Base-by-base conservation (phyloP, 805 yeast genomes). In the Candida stauntonica region DNA sequence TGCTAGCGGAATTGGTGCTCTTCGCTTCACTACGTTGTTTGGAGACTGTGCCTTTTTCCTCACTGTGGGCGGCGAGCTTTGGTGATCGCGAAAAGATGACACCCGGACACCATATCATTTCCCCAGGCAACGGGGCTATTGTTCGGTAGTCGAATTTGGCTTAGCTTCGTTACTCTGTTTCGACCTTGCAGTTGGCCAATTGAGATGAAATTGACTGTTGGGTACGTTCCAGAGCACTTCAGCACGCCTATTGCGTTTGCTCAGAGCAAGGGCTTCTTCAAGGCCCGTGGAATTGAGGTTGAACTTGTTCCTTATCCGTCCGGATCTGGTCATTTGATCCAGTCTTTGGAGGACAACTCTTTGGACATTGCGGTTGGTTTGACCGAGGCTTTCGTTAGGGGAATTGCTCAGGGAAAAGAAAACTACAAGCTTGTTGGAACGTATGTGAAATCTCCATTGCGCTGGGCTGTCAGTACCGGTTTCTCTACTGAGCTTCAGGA, bases 381-480 rank as follows among this genome's bases (percentile, higher is more conserved):
- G 38, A 88, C 96, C 4, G 97, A 88, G 60, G 96, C 94, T 0
- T 88, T 88, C 62, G 78, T 89, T 3, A 77, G 93, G 20, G 95
- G 91, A 15, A 66, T 83, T 35, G 84, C 86, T 17, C 79, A 83
- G 44, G 55, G 60, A 3, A 46, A 51, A 27, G 54, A 52, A 26
- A 61, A 67, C 36, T 87, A 81, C 61, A 73, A 78, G 48, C 68
- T 86, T 8, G 71, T 79, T 3, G 95, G 88, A 5, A 84, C 94
- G 2, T 89, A 87, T 58, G 96, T 88, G 15, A 68, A 81, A 46
- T 80, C 91, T 7, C 95, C 96, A 1, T 68, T 88, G 39, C 79
- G 91, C 51, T 88, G 97, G 97, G 84, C 95, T 3, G 77, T 88
- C 33, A 79, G 89, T 42, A 81, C 95, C 0, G 96, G 96, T 4